Conservation (phyloP, 805 yeast species). For the Wickerhamiella occidentalis region DNA sequence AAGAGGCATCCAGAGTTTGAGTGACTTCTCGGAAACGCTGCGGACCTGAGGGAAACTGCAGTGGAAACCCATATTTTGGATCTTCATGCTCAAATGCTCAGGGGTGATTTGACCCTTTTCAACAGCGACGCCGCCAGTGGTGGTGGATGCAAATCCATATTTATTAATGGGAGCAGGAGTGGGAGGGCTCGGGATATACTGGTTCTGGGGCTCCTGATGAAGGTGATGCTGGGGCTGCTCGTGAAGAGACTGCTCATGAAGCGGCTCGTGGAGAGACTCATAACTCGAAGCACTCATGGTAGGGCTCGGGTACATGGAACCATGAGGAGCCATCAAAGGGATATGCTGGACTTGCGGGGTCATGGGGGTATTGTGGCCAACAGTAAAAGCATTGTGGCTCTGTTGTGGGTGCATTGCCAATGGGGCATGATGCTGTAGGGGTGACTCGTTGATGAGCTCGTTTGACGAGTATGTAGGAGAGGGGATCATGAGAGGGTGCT, state of each 20-base stretch:
- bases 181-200: too few species aligned
- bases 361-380: too few species aligned
- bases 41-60: slow-evolving; percentile 6
- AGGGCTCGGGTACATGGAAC: background rate
- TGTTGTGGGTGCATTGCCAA: background rate
- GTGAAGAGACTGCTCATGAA: background rate
- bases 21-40: background rate
- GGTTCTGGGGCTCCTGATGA: too few species aligned
- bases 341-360: background rate
- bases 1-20: slow-evolving; percentile 24
- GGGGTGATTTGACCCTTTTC: slow-evolving; percentile 5
- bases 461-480: background rate
- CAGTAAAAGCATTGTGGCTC: too few species aligned
- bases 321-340: background rate
- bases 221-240: too few species aligned
- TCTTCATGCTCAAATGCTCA: background rate
- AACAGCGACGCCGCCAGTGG: background rate
- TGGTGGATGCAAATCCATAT: background rate
- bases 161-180: background rate
- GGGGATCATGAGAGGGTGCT: background rate
- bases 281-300: background rate
- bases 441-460: background rate
- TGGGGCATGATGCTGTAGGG: background rate
- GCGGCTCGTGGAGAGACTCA: background rate
- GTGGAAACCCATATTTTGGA: slow-evolving; percentile 7